phyloP scores from a whole-genome alignment of 2,329 filamentous ascomycete species.

The Dactylonectria macrodidyma region DNA sequence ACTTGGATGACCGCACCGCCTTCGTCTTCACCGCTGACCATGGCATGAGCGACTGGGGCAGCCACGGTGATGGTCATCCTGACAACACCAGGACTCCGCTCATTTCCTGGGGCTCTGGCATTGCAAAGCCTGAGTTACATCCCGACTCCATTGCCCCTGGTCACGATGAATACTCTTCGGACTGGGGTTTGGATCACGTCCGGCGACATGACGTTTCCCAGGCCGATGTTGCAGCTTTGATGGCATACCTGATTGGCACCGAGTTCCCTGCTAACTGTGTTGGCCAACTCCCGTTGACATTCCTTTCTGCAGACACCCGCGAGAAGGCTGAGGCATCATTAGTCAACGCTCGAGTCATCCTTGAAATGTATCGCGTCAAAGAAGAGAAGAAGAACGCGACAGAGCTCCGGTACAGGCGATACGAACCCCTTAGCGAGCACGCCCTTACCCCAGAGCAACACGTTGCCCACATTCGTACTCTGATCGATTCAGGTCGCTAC shows the following conservation, averaged over 20 bases:
- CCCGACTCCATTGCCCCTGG: conserved; percentile 75
- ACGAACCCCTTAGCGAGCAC: conserved; percentile 75
- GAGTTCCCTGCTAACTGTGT: conserved; percentile 98
- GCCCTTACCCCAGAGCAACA: conserved; percentile 76
- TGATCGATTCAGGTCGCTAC: conserved; percentile 77
- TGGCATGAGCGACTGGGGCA: conserved; percentile 99
- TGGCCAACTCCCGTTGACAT: conserved; percentile 89
- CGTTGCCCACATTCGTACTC: conserved; percentile 74
- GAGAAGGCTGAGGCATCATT: conserved; percentile 89
- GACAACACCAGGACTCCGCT: conserved; percentile 96
- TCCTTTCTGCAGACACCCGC: conserved; percentile 78
- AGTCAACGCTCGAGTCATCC: conserved; percentile 86
- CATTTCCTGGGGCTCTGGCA: conserved; percentile 92
- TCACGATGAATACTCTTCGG: conserved; percentile 91
- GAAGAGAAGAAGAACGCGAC: conserved; percentile 85
- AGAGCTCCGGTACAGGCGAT: conserved; percentile 85
- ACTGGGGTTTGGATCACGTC: conserved; percentile 88
- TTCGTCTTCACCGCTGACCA: conserved; percentile 98
- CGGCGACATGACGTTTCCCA: conserved; percentile 93
- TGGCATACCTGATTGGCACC: conserved; percentile 91
- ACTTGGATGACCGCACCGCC: conserved; percentile 86
- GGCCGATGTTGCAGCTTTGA: conserved; percentile 93
- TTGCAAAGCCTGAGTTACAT: conserved; percentile 79
- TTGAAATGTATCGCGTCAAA: conserved; percentile 98
- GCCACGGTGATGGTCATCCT: conserved; percentile 96